These are phyloP conservation scores for Tricholoma saponaceum DNA, from an alignment of 768 basidiomycete species.

Conservation along the genomic window DNA sequence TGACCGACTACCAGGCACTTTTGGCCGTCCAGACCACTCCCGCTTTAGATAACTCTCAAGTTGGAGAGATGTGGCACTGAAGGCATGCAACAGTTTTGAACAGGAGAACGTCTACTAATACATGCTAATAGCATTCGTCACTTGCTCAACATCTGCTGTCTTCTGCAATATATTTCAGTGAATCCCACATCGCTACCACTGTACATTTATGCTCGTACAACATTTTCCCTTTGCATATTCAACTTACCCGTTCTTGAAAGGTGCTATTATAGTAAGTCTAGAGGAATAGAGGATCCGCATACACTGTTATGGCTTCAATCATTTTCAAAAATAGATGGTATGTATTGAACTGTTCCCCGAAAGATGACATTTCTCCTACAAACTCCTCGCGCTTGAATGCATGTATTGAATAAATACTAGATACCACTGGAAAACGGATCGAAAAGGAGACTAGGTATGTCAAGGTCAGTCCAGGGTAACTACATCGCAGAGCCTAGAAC, in stretches of 20 bases:
- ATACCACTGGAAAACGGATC: background rate
- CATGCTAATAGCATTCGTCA: too few species aligned
- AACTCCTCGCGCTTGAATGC: background rate
- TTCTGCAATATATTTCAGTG: too few species aligned
- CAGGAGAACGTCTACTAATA: background rate
- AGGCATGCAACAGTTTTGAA: background rate
- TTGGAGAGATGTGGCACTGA: constrained; percentile 53
- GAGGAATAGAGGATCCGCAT: background rate
- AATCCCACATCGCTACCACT: background rate
- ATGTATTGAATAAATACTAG: background rate
- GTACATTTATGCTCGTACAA: background rate
- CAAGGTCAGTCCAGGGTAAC: background rate
- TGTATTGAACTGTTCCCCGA: background rate
- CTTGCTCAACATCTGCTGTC: too few species aligned
- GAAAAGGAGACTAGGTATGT: too few species aligned
- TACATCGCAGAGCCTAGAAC: constrained; percentile 65
- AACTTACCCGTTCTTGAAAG: background rate
- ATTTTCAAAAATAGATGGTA: background rate
- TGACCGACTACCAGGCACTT: constrained; percentile 53
- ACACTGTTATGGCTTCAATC: background rate
- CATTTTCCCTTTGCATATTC: background rate
- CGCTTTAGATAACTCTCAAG: constrained; percentile 37
- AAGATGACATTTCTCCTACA: too few species aligned
- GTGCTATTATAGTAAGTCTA: background rate
- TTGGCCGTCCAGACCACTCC: constrained; percentile 30